A percentile compares a stretch with the other conserved stretches of the same genome.
Conservation (phyloP, 768 basidiomycete species). For the Lactifluus subvellereus region DNA sequence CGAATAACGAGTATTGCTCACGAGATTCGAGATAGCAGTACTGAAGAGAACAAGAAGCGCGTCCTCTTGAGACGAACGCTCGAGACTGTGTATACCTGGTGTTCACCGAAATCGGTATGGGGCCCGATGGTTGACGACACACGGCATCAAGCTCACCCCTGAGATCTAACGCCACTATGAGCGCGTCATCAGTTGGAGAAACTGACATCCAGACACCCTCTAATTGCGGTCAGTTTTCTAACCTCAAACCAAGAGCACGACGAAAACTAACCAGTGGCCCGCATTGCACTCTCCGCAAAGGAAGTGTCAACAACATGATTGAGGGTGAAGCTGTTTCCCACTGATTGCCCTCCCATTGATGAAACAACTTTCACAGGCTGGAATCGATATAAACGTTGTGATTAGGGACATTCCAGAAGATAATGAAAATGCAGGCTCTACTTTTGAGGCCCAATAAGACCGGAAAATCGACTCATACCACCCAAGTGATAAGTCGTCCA, state of each 20-base stretch:
- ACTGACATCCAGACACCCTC: conserved; percentile 68
- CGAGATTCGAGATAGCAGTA: conserved; percentile 59
- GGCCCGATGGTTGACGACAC: neutral
- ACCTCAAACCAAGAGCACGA: neutral
- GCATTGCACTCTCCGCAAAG: conserved; percentile 61
- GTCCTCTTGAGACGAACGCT: conserved; percentile 59
- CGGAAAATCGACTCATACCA: conserved; percentile 64
- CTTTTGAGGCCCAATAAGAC: conserved; percentile 58
- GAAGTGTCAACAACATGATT: conserved; percentile 61
- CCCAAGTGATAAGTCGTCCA: conserved; percentile 50
- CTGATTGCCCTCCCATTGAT: conserved; percentile 65
- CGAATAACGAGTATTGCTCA: conserved; percentile 23
- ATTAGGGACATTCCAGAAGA: neutral
- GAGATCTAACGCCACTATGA: conserved; percentile 59
- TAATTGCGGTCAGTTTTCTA: conserved; percentile 5
- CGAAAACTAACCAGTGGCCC: conserved; percentile 41
- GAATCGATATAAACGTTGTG: neutral
- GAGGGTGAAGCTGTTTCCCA: conserved; percentile 53
- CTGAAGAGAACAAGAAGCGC: conserved; percentile 59
- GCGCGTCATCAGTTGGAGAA: conserved; percentile 48
- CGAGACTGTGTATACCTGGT: conserved; percentile 56
- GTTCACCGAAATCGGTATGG: neutral
- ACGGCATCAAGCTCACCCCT: conserved; percentile 38
- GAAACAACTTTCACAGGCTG: conserved; percentile 61
- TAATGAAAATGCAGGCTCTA: conserved; percentile 5